Evolutionary conservation across 148 eudicot species (phyloP), one percentile per base, ranked within the genome.

Genomic region (Rheum nobile): DNA sequence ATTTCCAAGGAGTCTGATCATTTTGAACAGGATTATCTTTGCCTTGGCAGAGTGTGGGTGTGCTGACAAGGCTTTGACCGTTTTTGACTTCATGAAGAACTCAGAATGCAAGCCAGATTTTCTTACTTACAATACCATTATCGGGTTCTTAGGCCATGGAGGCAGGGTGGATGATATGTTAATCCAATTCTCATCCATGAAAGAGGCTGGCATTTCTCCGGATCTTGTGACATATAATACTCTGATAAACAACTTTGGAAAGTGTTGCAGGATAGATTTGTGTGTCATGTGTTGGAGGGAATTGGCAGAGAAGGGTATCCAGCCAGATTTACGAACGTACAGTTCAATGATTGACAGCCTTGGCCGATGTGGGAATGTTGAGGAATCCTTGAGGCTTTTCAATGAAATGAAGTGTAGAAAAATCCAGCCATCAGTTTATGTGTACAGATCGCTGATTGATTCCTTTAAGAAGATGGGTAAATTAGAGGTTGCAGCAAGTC

Each of bases 211-310:
- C 22, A 76, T 94, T 54, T 67, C 22, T 71, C 97, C 96, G 5
- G 97, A 94, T 83, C 75, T 89, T 21, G 76, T 88, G 77, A 81
- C 96, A 17, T 94, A 86, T 72, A 94, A 91, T 79, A 94, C 97
- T 32, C 72, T 94, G 73, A 61, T 94, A 59, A 89, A 84, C 81
- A 79, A 82, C 78, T 78, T 91, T 71, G 75, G 82, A 75, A 94
- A 89, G 75, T 80, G 85, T 73, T 95, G 93, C 41, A 86, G 96
- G 75, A 79, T 86, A 47, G 88, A 85, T 79, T 44, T 81, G 74
- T 86, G 91, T 79, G 54, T 77, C 14, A 76, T 75, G 19, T 76
- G 76, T 79, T 57, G 84, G 69, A 87, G 76, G 74, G 95, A 94
- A 79, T 82, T 91, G 91, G 63, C 73, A 75, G 84, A 86, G 72